Evolutionary conservation across 352 stramenopile species (phyloP), one percentile per base, ranked within the genome.

Genomic region (Pythium monospermum): DNA sequence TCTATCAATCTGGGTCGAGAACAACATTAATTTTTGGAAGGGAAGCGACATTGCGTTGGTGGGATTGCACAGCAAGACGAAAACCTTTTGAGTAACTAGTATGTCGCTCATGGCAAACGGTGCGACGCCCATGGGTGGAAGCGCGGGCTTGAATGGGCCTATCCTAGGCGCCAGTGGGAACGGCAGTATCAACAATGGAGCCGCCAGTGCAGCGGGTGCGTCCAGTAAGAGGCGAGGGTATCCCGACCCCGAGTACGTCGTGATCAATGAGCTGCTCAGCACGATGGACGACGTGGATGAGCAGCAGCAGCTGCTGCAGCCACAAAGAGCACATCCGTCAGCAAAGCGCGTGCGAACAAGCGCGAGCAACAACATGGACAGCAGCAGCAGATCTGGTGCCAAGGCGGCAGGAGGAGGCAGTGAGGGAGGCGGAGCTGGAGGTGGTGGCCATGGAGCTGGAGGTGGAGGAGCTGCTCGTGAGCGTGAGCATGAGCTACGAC

Each of bases 231-330:
- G 62, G 18, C 58, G 61, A 11, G 46, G 40, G 30, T 69, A 69
- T 39, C 53, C 69, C 2, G 78, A 89, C 32, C 75, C 69, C 1
- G 76, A 89, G 57, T 78, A 85, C 25, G 71, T 71, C 15, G 75
- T 74, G 21, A 69, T 88, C 45, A 83, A 80, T 23, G 78, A 85
- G 56, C 53, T 89, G 45, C 61, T 87, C 37, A 76, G 73, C 30
- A 82, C 69, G 36, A 82, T 89, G 59, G 68, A 42, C 48, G 76
- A 87, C 46, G 74, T 85, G 40, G 74, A 86, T 57, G 76, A 83
- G 1, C 47, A 49, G 3, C 54, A 50, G n/a, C 36, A 18, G 2
- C 22, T 13, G 16, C 47, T 53, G 3, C 54, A 50, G n/a, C 36
- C 31, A 2, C 22, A 16, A 21, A n/a, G n/a, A n/a, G n/a, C n/a